phyloP scores from a whole-genome alignment of 2,329 filamentous ascomycete genomes.

The Thermoascus crustaceus region DNA sequence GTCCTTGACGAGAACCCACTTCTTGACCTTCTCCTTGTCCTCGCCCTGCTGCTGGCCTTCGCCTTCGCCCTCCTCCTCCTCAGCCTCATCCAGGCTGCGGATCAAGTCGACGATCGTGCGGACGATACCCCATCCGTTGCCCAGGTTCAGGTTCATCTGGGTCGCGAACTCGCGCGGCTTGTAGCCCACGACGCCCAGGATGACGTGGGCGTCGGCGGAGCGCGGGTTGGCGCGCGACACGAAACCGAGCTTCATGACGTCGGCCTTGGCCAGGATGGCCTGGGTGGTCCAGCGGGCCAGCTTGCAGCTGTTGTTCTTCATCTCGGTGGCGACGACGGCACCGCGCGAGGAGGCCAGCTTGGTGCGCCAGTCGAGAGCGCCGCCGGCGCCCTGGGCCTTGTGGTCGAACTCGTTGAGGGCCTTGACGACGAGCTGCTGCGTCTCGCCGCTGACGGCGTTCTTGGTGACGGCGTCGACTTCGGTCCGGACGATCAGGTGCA shows the following conservation, averaged over 20 bases:
- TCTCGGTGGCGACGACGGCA: constrained; percentile 96
- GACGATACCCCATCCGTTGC: constrained; percentile 98
- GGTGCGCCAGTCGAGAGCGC: constrained; percentile 91
- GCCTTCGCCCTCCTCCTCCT: constrained; percentile 29
- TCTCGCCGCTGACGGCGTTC: constrained; percentile 84
- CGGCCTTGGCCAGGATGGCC: constrained; percentile 92
- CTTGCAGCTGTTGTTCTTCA: constrained; percentile 99
- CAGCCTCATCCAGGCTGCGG: constrained; percentile 27
- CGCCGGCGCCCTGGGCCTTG: constrained; percentile 91
- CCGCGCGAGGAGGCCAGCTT: constrained; percentile 92
- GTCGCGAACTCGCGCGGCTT: constrained; percentile 94
- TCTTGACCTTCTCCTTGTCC: constrained; percentile 34
- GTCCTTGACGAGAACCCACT: constrained; percentile 62
- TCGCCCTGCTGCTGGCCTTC: constrained; percentile 15
- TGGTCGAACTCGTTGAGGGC: constrained; percentile 98
- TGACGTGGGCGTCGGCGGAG: constrained; percentile 84
- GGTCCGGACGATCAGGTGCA: constrained; percentile 87
- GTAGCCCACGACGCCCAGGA: constrained; percentile 93
- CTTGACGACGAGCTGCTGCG: constrained; percentile 87
- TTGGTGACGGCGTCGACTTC: constrained; percentile 94
- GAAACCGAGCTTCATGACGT: constrained; percentile 98
- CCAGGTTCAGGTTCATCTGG: constrained; percentile 96
- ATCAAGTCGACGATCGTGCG: constrained; percentile 90
- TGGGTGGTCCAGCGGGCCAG: constrained; percentile 96
- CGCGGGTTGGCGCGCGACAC: constrained; percentile 91